phyloP scores from a whole-genome alignment of 2,329 filamentous ascomycete genomes.

The Exserohilum turcica region DNA sequence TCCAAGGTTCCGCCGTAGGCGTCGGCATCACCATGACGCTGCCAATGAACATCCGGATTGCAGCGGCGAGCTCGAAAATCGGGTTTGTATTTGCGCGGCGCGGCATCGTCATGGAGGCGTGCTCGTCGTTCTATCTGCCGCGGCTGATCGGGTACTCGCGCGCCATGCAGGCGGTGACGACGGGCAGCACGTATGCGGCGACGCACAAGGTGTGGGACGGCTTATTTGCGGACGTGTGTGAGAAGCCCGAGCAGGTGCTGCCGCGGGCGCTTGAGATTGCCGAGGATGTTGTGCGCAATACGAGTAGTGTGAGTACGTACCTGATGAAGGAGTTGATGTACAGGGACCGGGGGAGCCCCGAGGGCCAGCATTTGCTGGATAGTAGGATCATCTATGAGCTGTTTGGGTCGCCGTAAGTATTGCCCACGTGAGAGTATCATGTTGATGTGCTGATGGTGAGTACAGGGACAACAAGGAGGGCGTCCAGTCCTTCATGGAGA shows the following conservation, averaged over 20 bases:
- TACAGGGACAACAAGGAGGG: constrained; percentile 69
- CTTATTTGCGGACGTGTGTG: constrained; percentile 70
- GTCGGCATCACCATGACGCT: constrained; percentile 65
- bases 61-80: constrained; percentile 65
- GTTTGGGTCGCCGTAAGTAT: constrained; percentile 56
- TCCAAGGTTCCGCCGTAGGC: constrained; percentile 63
- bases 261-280: constrained; percentile 69
- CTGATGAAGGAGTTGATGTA: constrained; percentile 77
- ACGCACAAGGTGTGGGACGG: constrained; percentile 58
- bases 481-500: constrained; percentile 71
- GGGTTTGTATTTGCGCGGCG: constrained; percentile 76
- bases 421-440: not conserved
- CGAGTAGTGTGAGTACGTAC: constrained; percentile 66
- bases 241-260: constrained; percentile 64
- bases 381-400: constrained; percentile 66
- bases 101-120: constrained; percentile 74
- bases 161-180: constrained; percentile 70
- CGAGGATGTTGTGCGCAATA: constrained; percentile 68
- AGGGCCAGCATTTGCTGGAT: constrained; percentile 74
- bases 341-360: constrained; percentile 62
- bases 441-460: constrained; percentile 1
- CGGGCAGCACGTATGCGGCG: constrained; percentile 64
- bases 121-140: constrained; percentile 73
- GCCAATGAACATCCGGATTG: constrained; percentile 61
- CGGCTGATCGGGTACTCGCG: constrained; percentile 68